These are phyloP conservation scores for Boletales sp. DNA, from an alignment of 768 basidiomycete species.

Conservation along the genomic window DNA sequence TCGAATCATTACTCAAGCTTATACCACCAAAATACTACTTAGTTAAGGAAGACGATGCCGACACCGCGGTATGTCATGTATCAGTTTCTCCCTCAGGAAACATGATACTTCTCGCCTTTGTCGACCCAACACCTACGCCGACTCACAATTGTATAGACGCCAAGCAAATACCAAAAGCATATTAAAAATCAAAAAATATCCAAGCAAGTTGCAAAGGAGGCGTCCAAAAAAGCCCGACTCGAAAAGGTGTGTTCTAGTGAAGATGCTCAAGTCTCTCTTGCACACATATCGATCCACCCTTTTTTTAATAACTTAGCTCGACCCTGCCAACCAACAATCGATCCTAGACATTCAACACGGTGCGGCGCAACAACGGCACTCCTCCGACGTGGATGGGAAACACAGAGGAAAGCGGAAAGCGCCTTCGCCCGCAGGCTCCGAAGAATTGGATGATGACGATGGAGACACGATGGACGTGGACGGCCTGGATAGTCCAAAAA, in stretches of 20 bases:
- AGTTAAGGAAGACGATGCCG: slow-evolving; percentile 11
- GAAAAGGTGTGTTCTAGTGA: slow-evolving; percentile 58
- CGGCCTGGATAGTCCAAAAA: background rate
- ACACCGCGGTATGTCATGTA: slow-evolving; percentile 11
- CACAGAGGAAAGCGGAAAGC: slow-evolving; percentile 51
- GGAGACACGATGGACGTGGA: slow-evolving; percentile 29
- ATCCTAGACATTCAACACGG: slow-evolving; percentile 71
- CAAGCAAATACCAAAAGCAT: slow-evolving; percentile 79
- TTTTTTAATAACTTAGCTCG: slow-evolving; percentile 53
- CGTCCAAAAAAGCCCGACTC: slow-evolving; percentile 80
- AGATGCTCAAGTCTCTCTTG: background rate
- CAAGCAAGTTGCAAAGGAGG: slow-evolving; percentile 86
- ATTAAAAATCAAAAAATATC: slow-evolving; percentile 81
- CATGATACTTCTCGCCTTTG: background rate
- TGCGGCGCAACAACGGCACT: slow-evolving; percentile 22
- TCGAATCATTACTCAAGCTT: slow-evolving; percentile 76
- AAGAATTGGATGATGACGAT: slow-evolving; percentile 19
- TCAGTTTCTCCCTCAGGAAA: background rate
- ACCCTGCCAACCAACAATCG: slow-evolving; percentile 85
- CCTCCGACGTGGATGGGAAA: slow-evolving; percentile 7
- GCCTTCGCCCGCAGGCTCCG: slow-evolving; percentile 25
- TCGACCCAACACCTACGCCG: no score
- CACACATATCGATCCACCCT: background rate
- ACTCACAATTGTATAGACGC: slow-evolving; percentile 20
- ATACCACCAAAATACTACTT: slow-evolving; percentile 92